A percentile compares a stretch with the other conserved stretches of the same genome.
phyloP scores from a whole-genome alignment of 1,284 basidiomycete species.

The Vanrija sp. region DNA sequence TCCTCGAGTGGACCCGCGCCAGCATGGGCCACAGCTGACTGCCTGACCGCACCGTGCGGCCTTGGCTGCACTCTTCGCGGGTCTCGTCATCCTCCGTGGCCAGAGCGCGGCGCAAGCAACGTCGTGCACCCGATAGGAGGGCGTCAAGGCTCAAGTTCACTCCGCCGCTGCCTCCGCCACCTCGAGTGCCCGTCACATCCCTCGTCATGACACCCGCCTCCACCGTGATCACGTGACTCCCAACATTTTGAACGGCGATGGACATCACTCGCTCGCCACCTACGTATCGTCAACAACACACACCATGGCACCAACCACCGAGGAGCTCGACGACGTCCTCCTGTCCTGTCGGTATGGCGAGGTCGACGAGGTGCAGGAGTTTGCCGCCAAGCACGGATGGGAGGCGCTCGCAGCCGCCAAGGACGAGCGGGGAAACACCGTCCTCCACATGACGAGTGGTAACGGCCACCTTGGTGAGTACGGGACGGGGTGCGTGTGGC shows the following conservation, averaged over 20 bases:
- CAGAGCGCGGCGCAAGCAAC: background rate
- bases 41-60: background rate
- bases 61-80: background rate
- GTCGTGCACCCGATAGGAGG: background rate
- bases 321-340: slow-evolving; percentile 72
- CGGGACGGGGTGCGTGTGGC: too few relatives aligned
- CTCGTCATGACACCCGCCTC: background rate
- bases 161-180: too few relatives aligned
- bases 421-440: slow-evolving; percentile 72
- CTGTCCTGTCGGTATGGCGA: slow-evolving; percentile 81
- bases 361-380: slow-evolving; percentile 66
- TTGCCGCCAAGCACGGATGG: slow-evolving; percentile 60
- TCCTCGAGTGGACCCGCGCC: too few relatives aligned
- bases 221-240: background rate
- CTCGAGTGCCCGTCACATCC: background rate
- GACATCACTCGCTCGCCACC: background rate
- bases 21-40: too few relatives aligned
- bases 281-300: background rate
- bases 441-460: slow-evolving; percentile 76
- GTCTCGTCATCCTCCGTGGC: background rate
- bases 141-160: background rate
- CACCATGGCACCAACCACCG: slow-evolving; percentile 44
- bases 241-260: background rate
- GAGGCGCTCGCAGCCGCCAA: slow-evolving; percentile 56
- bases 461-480: slow-evolving; percentile 79